Evolutionary conservation across 208 protist species (phyloP).

Genomic region (Strigomonas culicis): DNA sequence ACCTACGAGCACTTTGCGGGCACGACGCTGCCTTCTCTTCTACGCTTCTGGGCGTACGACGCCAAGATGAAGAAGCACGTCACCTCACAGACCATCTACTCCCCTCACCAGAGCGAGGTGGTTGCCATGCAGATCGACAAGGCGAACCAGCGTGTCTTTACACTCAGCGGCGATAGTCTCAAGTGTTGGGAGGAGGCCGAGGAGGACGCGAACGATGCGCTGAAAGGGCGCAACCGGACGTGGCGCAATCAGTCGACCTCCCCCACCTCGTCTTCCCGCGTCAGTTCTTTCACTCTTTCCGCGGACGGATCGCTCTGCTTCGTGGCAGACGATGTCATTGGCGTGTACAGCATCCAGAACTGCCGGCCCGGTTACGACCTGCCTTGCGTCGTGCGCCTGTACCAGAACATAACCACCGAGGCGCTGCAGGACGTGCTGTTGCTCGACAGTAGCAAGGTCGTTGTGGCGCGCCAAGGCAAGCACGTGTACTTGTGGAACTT

Average conservation of each 20-base stretch:
- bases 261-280: slow-evolving; percentile 47
- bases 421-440: slow-evolving; percentile 44
- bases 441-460: slow-evolving; percentile 20
- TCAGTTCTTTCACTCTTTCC: slow-evolving; percentile 50
- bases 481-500: slow-evolving; percentile 70
- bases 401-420: slow-evolving; percentile 42
- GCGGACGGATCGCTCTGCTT: slow-evolving; percentile 69
- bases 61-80: slow-evolving; percentile 44
- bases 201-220: slow-evolving; percentile 55
- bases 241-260: slow-evolving; percentile 78
- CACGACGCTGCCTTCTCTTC: slow-evolving; percentile 51
- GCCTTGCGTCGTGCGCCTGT: slow-evolving; percentile 45
- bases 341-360: slow-evolving; percentile 47
- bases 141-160: slow-evolving; percentile 61
- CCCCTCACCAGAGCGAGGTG: slow-evolving; percentile 59
- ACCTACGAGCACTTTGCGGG: slow-evolving; percentile 78
- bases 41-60: slow-evolving; percentile 84
- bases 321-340: slow-evolving; percentile 74
- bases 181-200: slow-evolving; percentile 77
- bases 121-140: slow-evolving; percentile 58
- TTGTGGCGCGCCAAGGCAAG: slow-evolving; percentile 34
- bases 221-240: slow-evolving; percentile 17
- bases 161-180: slow-evolving; percentile 50
- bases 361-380: slow-evolving; percentile 56
- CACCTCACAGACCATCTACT: slow-evolving; percentile 74